phyloP scores from a whole-genome alignment of 1,284 basidiomycete species.

The Trichosporon ovoides region DNA sequence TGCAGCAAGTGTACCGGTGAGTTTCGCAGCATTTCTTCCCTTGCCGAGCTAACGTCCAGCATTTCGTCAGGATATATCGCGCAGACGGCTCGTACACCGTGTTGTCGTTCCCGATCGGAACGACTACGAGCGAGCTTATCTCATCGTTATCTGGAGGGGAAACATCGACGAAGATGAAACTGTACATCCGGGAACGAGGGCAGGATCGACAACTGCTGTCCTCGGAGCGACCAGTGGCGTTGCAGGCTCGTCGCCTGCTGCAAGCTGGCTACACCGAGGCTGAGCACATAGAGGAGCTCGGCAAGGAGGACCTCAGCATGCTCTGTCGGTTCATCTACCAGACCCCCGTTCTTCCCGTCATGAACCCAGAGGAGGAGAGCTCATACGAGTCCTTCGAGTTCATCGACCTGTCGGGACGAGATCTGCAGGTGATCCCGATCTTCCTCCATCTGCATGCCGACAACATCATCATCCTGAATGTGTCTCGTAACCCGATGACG shows the following conservation, averaged over 20 bases:
- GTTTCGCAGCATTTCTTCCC: not conserved
- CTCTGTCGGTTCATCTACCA: conserved; percentile 77
- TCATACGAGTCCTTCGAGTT: conserved; percentile 70
- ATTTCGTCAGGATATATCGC: conserved; percentile 67
- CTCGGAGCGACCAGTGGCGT: conserved; percentile 77
- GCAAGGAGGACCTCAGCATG: conserved; percentile 76
- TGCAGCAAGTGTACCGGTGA: not conserved
- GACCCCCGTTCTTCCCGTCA: conserved; percentile 53
- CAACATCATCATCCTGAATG: conserved; percentile 77
- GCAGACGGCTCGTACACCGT: conserved; percentile 70
- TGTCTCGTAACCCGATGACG: conserved; percentile 92
- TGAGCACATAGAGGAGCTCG: conserved; percentile 76
- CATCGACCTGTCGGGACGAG: conserved; percentile 76
- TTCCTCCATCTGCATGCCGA: conserved; percentile 81
- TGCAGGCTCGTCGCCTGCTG: conserved; percentile 75
- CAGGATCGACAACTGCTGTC: conserved; percentile 75
- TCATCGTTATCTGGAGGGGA: conserved; percentile 53
- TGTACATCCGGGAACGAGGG: conserved; percentile 78
- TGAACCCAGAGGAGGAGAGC: conserved; percentile 63
- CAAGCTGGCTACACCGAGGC: conserved; percentile 85
- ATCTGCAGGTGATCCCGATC: conserved; percentile 86
- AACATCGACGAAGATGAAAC: conserved; percentile 58
- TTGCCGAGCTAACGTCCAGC: conserved; percentile 23
- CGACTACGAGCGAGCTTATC: conserved; percentile 67
- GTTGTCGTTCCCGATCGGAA: conserved; percentile 60